phyloP scores from a whole-genome alignment of 768 basidiomycete species.

The Candolleomyces eurysporus region DNA sequence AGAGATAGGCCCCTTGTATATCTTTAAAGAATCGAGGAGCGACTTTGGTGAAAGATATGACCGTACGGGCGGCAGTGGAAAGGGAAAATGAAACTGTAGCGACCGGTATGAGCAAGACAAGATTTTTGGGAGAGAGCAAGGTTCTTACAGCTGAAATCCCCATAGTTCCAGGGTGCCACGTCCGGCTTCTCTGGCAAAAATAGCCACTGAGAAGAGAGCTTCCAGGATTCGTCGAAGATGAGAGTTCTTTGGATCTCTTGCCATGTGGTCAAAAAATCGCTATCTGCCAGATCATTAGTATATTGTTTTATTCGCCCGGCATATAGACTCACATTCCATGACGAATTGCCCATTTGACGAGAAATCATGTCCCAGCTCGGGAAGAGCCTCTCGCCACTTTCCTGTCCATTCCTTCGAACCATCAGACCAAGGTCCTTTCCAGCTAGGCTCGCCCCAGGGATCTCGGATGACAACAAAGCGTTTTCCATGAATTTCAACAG shows the following conservation, averaged over 20 bases:
- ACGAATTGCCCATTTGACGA: conserved; percentile 44
- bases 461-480: conserved; percentile 45
- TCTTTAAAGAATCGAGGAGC: conserved; percentile 43
- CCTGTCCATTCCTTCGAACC: conserved; percentile 43
- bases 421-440: conserved; percentile 45
- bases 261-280: conserved; percentile 39
- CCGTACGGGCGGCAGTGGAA: conserved; percentile 29
- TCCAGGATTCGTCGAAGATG: conserved; percentile 44
- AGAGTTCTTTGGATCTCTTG: conserved; percentile 34
- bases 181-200: conserved; percentile 30
- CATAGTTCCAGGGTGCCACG: conserved; percentile 42
- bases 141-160: conserved; percentile 44
- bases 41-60: conserved; percentile 44
- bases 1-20: conserved; percentile 32
- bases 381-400: conserved; percentile 37
- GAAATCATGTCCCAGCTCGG: conserved; percentile 34
- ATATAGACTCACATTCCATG: conserved; percentile 37
- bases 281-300: conserved; percentile 17
- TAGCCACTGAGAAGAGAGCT: conserved; percentile 44
- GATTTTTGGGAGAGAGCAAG: neutral
- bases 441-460: conserved; percentile 42
- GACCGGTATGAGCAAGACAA: neutral
- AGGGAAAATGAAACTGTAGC: conserved; percentile 16
- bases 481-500: conserved; percentile 39
- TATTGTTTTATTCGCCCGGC: neutral